phyloP scores from a whole-genome alignment of 148 eudicot species.

The Euryodendron excelsum region DNA sequence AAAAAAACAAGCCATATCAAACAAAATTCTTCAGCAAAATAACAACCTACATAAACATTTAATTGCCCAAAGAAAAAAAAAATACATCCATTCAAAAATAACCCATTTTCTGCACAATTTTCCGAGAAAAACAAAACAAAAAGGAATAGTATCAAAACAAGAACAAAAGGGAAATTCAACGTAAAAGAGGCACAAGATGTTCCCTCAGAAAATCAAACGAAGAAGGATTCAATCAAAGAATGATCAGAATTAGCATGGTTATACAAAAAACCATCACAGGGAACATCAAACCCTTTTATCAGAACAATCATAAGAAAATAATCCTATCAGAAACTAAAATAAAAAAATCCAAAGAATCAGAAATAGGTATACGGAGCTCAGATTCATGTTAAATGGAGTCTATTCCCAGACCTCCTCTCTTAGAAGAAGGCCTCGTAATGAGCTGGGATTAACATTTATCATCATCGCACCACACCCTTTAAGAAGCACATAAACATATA shows the following conservation, averaged over 20 bases:
- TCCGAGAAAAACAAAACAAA: too few relatives aligned
- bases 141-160: too few relatives aligned
- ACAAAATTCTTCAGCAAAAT: too few relatives aligned
- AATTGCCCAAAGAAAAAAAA: too few relatives aligned
- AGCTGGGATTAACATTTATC: conserved; percentile 3
- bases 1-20: too few relatives aligned
- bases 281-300: neutral
- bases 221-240: neutral
- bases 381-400: conserved; percentile 9
- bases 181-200: neutral
- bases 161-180: neutral
- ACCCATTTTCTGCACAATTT: too few relatives aligned
- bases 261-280: neutral
- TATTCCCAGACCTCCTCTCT: neutral
- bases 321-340: neutral
- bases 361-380: conserved; percentile 4
- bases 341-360: neutral
- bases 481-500: neutral
- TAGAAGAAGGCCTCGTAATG: conserved; percentile 6
- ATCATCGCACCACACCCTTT: neutral
- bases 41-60: too few relatives aligned
- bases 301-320: too few relatives aligned
- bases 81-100: too few relatives aligned
- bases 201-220: neutral
- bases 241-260: conserved; percentile 8